These are phyloP conservation scores for Pseudogymnoascus sp. DNA, from an alignment of 2,329 filamentous ascomycete species.

Conservation along the genomic window DNA sequence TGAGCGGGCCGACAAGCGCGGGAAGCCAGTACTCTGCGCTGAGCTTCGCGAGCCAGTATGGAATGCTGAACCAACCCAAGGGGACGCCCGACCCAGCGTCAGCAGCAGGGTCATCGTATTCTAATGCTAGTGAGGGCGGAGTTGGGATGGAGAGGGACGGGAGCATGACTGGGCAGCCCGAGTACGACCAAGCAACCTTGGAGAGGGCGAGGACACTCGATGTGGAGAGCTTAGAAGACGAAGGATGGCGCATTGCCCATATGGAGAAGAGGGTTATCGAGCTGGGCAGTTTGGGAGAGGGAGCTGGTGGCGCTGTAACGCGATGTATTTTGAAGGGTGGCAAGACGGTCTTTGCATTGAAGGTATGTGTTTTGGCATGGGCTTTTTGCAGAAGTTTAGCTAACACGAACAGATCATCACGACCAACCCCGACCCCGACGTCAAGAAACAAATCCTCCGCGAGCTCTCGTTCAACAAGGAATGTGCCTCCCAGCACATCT, in stretches of 20 bases:
- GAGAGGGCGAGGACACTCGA: conserved; percentile 80
- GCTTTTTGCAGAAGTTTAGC: conserved; percentile 14
- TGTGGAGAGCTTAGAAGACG: conserved; percentile 90
- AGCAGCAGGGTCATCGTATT: conserved; percentile 78
- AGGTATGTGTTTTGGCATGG: conserved; percentile 49
- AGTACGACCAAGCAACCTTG: conserved; percentile 71
- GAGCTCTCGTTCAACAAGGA: conserved; percentile 97
- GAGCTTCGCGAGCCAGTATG: conserved; percentile 66
- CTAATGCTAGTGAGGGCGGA: conserved; percentile 69
- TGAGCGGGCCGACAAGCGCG: conserved; percentile 75
- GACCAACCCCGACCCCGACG: conserved; percentile 92
- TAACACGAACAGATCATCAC: conserved; percentile 70
- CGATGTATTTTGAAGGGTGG: conserved; percentile 81
- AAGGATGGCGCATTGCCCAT: conserved; percentile 90
- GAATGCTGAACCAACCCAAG: conserved; percentile 43
- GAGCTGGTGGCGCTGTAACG: conserved; percentile 91
- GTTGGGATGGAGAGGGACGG: conserved; percentile 74
- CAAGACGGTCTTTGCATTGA: conserved; percentile 91
- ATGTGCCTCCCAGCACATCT: conserved; percentile 92
- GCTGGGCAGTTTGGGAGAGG: conserved; percentile 83
- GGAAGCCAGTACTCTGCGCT: conserved; percentile 80
- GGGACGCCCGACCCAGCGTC: conserved; percentile 79
- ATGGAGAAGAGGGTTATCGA: conserved; percentile 82
- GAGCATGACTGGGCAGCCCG: conserved; percentile 67
- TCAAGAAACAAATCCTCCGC: conserved; percentile 96